Base-by-base conservation (phyloP, 2,329 filamentous ascomycete genomes). In the Pyrenochaeta sp. region DNA sequence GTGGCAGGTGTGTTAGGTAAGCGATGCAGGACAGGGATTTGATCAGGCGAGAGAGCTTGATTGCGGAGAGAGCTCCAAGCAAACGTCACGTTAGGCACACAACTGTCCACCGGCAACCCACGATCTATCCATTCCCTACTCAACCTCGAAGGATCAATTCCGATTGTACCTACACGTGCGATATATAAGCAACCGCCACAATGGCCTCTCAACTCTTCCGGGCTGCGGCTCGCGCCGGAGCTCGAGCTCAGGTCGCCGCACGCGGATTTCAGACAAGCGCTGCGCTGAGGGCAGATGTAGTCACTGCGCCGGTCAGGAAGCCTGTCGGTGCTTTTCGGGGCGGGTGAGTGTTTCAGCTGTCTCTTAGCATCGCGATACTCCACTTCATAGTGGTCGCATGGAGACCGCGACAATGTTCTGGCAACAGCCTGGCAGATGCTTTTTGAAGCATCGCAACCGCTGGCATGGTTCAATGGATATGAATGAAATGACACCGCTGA, bases 271-370 rank as follows among this genome's bases (percentile, higher is more conserved):
- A 79, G 60, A 78, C 77, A 43, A 77, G 68, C 53, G 61, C 64
- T 12, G 62, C 48, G 2, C 40, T 73, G 63, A 71, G 65, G 50
- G 61, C 67, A 49, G 73, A 74, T 21, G 64, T 50, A 45, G 75
- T 77, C 33, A 68, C 68, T 51, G 75, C 74, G 20, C 75, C 86
- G 23, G 78, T 81, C n/a, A 82, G 81, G 73, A 90, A 85, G 74
- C 88, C 88, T 7, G 83, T 90, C 46, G 88, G 88, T 50, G 88
- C 88, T 64, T 90, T 90, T 72, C 79, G 88, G 71, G 88, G 87
- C 81, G 87, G 87, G 88, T 90, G 76, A 81, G 86, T 81, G 11
- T 1, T 11, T 33, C 9, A 18, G 17, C 20, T 11, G 20, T 33
- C 23, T 33, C 4, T 2, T 42, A 11, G 41, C 27, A 44, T 6